Base-by-base conservation (phyloP, 2,329 filamentous ascomycete genomes). In the Claviceps lovelessii region DNA sequence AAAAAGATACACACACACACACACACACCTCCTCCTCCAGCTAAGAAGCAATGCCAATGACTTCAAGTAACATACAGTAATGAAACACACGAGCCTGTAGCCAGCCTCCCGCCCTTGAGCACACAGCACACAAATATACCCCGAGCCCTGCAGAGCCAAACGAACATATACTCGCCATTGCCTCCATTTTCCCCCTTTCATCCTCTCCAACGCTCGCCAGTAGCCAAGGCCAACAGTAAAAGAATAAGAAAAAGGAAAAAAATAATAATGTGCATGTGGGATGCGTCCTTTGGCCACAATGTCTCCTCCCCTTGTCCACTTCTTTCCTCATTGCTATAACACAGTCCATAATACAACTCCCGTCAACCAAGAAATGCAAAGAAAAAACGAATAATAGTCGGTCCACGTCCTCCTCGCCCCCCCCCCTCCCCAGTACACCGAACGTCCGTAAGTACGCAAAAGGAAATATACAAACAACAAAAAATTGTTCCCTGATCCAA, bases 11-110 rank as follows among this genome's bases (percentile, higher is more conserved):
- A 33, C 31, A 53, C 47, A 53, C 48, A 55, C 46, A 52, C 23
- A 23, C 23, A 23, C 23, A 23, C 23, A 23, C 23, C 52, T 28
- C 1, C 23, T 23, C 19, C 19, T 15, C 44, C 55, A 58, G 54
- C 56, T 54, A 49, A 52, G 23, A 50, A 57, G 58, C 52, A 49
- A 54, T 52, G 53, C 51, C 51, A 55, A 49, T 57, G 48, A 41
- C 49, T 39, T 49, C 49, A 52, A 54, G 39, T 6, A 52, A 56
- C 52, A 49, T 54, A 50, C 55, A 45, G 35, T 47, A 29, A 37
- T n/a, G 37, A 51, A 29, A 54, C 23, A 44, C 42, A 41, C 37
- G 3, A 15, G 13, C 7, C 37, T 17, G 15, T 41, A 39, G 46
- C 47, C 51, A 52, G 41, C 33, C 54, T 23, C 23, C n/a, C 29